Evolutionary conservation across 2,329 filamentous ascomycete genomes (phyloP).

Genomic region (Triangularia verruculosa): DNA sequence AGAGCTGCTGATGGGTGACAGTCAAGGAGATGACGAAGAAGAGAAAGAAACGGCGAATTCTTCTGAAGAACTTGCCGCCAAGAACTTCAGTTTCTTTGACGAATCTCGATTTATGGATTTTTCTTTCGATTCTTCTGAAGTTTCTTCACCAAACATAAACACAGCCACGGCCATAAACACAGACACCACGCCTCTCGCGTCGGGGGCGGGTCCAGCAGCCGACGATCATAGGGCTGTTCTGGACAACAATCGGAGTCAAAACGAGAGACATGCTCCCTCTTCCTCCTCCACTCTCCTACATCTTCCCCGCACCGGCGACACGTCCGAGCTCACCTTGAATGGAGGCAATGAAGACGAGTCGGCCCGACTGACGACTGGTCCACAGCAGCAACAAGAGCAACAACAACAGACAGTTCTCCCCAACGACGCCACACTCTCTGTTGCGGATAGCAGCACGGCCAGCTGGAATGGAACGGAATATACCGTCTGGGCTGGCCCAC

Average conservation of each 20-base stretch:
- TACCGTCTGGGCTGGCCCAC: conserved; percentile 45
- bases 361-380: neutral
- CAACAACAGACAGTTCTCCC: neutral
- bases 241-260: neutral
- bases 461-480: conserved; percentile 26
- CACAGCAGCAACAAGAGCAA: neutral
- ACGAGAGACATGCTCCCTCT: conserved; percentile 25
- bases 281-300: neutral
- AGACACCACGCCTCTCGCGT: conserved; percentile 1
- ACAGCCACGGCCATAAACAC: neutral
- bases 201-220: neutral
- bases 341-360: neutral
- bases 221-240: neutral
- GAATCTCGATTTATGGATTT: conserved; percentile 29
- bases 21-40: conserved; percentile 32
- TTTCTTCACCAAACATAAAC: neutral
- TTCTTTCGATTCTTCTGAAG: conserved; percentile 2
- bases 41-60: conserved; percentile 41
- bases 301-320: neutral
- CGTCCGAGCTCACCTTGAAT: neutral
- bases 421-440: neutral
- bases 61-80: conserved; percentile 36
- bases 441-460: neutral
- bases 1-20: conserved; percentile 32
- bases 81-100: conserved; percentile 48